phyloP scores from a whole-genome alignment of 73 alveolate species.

The Blepharisma stoltei region DNA sequence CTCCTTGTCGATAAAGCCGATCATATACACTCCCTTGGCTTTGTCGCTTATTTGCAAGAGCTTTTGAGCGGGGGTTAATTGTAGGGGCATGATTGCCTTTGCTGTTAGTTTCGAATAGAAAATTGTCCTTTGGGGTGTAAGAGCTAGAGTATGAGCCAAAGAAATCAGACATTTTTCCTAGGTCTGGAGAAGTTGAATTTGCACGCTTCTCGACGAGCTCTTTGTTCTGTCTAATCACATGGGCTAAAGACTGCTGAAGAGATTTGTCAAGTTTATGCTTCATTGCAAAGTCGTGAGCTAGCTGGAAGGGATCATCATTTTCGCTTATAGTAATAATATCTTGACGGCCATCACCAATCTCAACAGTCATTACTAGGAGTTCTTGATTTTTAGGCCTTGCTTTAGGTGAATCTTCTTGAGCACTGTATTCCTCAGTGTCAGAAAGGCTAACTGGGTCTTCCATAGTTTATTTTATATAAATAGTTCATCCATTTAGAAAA shows the following conservation, averaged over 20 bases:
- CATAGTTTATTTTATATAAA: not conserved
- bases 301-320: conserved; percentile 46
- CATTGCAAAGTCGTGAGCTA: conserved; percentile 50
- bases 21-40: conserved; percentile 15
- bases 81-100: no score
- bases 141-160: no score
- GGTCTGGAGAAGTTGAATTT: no score
- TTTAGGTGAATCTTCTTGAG: not conserved
- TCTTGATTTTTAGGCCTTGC: conserved; percentile 27
- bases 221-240: conserved; percentile 11
- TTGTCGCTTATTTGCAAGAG: no score
- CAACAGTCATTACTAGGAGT: conserved; percentile 66
- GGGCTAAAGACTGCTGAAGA: conserved; percentile 19
- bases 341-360: conserved; percentile 58
- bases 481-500: no score
- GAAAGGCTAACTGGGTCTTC: conserved; percentile 25
- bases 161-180: no score
- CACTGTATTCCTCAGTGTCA: conserved; percentile 21
- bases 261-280: conserved; percentile 38
- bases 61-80: no score
- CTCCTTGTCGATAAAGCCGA: not conserved
- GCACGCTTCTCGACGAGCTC: not conserved
- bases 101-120: no score
- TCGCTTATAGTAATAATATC: conserved; percentile 49
- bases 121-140: no score